These are phyloP conservation scores for Melastoma candidum DNA, from an alignment of 441 rosid species.

Conservation along the genomic window DNA sequence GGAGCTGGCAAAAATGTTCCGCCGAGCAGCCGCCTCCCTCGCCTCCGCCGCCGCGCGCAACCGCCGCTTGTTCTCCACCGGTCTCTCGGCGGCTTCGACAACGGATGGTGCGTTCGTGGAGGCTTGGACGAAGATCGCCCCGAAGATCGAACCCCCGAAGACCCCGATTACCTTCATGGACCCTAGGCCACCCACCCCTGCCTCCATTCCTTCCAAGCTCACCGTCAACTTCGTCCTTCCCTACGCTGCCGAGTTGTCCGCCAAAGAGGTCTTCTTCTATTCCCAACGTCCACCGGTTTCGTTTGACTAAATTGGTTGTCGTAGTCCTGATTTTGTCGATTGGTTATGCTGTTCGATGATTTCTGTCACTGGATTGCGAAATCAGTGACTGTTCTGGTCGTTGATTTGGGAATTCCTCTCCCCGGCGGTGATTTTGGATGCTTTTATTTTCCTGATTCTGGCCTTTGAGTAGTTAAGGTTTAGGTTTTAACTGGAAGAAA, in stretches of 20 bases:
- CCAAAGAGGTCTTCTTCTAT: constrained; percentile 38
- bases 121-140: constrained; percentile 56
- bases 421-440: too few species aligned
- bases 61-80: constrained; percentile 41
- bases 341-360: too few species aligned
- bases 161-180: constrained; percentile 53
- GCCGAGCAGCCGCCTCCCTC: constrained; percentile 52
- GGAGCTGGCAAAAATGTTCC: constrained; percentile 31
- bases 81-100: constrained; percentile 29
- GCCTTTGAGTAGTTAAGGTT: too few species aligned
- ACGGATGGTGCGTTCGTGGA: constrained; percentile 36
- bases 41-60: constrained; percentile 25
- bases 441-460: too few species aligned
- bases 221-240: constrained; percentile 77
- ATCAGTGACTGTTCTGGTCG: too few species aligned
- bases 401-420: too few species aligned
- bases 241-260: constrained; percentile 53
- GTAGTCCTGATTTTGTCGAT: neutral
- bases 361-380: too few species aligned
- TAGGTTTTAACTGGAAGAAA: too few species aligned
- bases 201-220: constrained; percentile 54
- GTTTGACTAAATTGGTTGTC: too few species aligned
- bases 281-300: too few species aligned
- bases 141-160: constrained; percentile 54
- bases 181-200: constrained; percentile 44